phyloP scores from a whole-genome alignment of 2,329 filamentous ascomycete species.

The Cyphellophora europaea region DNA sequence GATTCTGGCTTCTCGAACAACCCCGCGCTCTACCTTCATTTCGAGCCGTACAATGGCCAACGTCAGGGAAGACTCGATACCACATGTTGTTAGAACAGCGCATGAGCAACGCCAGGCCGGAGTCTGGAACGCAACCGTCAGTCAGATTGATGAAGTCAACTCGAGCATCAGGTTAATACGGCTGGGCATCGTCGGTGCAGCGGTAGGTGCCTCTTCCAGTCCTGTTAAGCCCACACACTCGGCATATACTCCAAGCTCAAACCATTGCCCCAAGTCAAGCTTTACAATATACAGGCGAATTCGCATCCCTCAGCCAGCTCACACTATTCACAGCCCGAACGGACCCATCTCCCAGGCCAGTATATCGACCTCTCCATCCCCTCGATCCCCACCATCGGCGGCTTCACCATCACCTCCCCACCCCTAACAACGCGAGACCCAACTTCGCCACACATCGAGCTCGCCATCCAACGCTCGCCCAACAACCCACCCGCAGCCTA shows the following conservation, averaged over 20 bases:
- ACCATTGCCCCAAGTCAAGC: no score
- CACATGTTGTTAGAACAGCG: slow-evolving; percentile 65
- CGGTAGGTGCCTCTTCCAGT: slow-evolving; percentile 23
- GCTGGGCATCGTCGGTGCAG: slow-evolving; percentile 46
- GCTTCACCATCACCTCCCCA: slow-evolving; percentile 78
- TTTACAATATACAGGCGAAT: no score
- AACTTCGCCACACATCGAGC: slow-evolving; percentile 53
- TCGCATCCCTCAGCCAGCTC: no score
- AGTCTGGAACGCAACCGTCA: slow-evolving; percentile 54
- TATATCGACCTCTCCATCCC: slow-evolving; percentile 82
- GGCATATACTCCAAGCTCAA: no score
- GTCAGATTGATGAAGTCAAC: slow-evolving; percentile 56
- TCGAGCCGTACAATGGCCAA: slow-evolving; percentile 18
- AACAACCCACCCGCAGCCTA: slow-evolving; percentile 65
- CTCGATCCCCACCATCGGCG: slow-evolving; percentile 59
- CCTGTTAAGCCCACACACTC: neutral
- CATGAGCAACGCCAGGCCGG: slow-evolving; percentile 60
- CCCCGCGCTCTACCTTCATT: no score
- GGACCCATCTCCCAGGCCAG: slow-evolving; percentile 69
- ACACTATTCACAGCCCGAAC: slow-evolving; percentile 21
- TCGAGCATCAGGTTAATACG: slow-evolving; percentile 58
- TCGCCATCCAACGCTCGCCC: slow-evolving; percentile 66
- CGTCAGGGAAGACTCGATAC: slow-evolving; percentile 26
- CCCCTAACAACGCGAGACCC: slow-evolving; percentile 29
- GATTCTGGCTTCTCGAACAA: no score